Evolutionary conservation across 768 basidiomycete genomes (phyloP).

Genomic region (Epithele typhae): DNA sequence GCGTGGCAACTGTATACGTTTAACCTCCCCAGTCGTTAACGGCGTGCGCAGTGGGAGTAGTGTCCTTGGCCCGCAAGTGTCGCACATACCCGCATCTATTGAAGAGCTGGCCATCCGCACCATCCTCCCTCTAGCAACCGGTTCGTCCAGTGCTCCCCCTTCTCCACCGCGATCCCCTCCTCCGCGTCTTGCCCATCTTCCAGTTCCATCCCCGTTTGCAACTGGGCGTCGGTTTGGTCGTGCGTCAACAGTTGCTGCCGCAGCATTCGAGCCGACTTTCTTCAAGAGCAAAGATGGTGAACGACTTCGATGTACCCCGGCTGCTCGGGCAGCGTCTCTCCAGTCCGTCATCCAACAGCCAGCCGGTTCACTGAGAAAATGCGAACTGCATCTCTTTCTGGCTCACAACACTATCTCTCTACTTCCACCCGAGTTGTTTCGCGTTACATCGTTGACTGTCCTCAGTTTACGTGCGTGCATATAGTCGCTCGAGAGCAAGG

Average conservation of each 20-base stretch:
- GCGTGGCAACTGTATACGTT: constrained; percentile 20
- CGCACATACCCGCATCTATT: constrained; percentile 45
- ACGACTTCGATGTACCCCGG: constrained; percentile 2
- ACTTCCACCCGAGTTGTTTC: constrained; percentile 57
- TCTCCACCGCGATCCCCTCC: constrained; percentile 32
- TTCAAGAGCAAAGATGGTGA: constrained; percentile 10
- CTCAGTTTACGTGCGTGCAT: constrained; percentile 59
- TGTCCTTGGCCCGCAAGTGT: constrained; percentile 29
- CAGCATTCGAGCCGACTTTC: constrained; percentile 12
- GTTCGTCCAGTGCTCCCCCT: constrained; percentile 11
- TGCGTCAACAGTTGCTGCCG: constrained; percentile 17
- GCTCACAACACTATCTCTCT: constrained; percentile 47
- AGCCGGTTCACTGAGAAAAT: constrained; percentile 17
- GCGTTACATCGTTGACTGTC: constrained; percentile 51
- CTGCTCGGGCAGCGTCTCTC: constrained; percentile 13
- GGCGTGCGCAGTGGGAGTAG: not conserved
- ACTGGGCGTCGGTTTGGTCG: no score
- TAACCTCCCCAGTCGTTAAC: no score
- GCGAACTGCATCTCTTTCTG: constrained; percentile 55
- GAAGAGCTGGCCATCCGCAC: constrained; percentile 42
- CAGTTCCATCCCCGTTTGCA: constrained; percentile 5
- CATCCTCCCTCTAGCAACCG: constrained; percentile 38
- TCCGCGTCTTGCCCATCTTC: not conserved
- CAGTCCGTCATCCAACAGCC: constrained; percentile 19
- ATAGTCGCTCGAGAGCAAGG: no score